Conservation (phyloP, 192 early-diverging fungal species). For the Coemansia sp. region DNA sequence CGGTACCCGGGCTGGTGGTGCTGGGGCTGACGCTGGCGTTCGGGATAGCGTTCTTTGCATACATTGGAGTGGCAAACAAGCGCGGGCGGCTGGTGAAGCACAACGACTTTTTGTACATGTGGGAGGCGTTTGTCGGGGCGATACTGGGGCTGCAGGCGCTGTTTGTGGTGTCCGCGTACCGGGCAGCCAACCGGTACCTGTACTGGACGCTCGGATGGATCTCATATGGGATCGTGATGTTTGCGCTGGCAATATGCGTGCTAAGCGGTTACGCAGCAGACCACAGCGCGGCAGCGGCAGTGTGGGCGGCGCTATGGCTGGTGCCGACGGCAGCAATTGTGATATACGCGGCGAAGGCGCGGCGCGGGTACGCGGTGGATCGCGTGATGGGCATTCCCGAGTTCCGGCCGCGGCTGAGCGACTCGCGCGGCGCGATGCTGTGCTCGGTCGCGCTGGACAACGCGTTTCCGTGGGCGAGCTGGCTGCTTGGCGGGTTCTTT, state of each 20-base stretch:
- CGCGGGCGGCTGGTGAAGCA: constrained; percentile 30
- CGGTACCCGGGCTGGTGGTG: constrained; percentile 42
- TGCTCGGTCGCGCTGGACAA: constrained; percentile 37
- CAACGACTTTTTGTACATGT: constrained; percentile 50
- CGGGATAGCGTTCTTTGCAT: constrained; percentile 42
- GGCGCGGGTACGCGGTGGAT: constrained; percentile 51
- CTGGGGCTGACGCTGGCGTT: constrained; percentile 31
- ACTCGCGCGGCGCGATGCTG: constrained; percentile 30
- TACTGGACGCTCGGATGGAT: constrained; percentile 51
- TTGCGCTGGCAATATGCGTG: constrained; percentile 27
- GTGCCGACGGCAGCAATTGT: constrained; percentile 14
- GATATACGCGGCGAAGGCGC: constrained; percentile 46
- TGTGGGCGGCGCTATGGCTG: constrained; percentile 43
- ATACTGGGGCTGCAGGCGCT: constrained; percentile 39
- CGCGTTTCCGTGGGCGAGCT: constrained; percentile 37
- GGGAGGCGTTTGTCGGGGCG: constrained; percentile 42
- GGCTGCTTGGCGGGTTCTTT: constrained; percentile 38
- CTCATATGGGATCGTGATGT: constrained; percentile 32
- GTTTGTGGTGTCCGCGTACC: constrained; percentile 52
- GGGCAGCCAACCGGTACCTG: constrained; percentile 44
- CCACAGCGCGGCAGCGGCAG: constrained; percentile 16
- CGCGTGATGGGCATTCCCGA: constrained; percentile 54
- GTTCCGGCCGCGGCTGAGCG: constrained; percentile 37
- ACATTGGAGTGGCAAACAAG: constrained; percentile 33
- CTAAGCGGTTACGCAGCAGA: constrained; percentile 33